Conservation (phyloP, 176 grass and related monocot species). For the Triticum dicoccoides region DNA sequence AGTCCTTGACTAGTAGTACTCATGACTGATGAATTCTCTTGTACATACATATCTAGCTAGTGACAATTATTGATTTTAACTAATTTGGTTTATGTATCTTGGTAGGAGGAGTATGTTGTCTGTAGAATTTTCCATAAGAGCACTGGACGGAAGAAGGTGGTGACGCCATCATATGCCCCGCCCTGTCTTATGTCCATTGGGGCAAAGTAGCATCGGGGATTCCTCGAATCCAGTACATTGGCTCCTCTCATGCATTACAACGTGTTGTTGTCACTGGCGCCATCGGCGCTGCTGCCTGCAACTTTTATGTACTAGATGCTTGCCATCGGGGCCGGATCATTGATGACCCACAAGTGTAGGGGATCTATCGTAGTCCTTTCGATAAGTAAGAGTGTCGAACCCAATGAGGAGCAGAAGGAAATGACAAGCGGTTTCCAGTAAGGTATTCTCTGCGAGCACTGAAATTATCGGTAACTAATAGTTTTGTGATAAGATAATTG, state of each 20-base stretch:
- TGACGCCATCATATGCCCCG: not conserved
- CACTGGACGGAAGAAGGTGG: slow-evolving; percentile 13
- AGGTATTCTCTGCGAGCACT: too few relatives aligned
- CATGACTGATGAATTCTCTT: too few relatives aligned
- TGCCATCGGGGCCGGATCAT: too few relatives aligned
- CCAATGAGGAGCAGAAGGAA: too few relatives aligned
- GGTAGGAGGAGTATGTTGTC: slow-evolving; percentile 58
- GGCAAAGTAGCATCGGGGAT: not conserved
- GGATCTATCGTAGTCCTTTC: too few relatives aligned
- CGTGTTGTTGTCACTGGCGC: not conserved
- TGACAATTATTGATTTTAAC: not conserved
- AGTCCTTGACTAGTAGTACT: too few relatives aligned
- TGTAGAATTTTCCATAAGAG: slow-evolving; percentile 59
- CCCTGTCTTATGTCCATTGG: not conserved
- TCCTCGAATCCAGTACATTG: not conserved
- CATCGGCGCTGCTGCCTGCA: not conserved
- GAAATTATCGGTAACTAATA: too few relatives aligned
- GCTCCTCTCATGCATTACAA: slow-evolving; percentile 9
- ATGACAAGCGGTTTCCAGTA: too few relatives aligned
- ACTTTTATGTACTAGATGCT: not conserved
- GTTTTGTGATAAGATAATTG: too few relatives aligned
- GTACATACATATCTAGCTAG: not conserved
- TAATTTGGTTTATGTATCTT: not conserved
- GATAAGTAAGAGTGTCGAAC: too few relatives aligned
- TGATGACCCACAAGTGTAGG: too few relatives aligned